These are phyloP conservation scores for Theobroma cacao DNA, from an alignment of 345 rosid genomes.

Conservation along the genomic window DNA sequence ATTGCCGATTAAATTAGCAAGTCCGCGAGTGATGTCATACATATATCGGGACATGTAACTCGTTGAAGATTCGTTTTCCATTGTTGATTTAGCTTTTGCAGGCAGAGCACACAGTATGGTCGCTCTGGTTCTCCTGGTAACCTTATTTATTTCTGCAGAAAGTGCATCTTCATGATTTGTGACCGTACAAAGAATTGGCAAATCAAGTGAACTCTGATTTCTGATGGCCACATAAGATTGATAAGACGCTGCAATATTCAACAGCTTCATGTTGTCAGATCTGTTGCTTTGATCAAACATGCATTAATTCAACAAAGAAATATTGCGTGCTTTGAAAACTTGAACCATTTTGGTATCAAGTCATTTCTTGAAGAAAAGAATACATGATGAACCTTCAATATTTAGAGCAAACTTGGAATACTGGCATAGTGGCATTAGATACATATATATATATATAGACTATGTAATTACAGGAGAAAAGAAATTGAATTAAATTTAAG, in stretches of 20 bases:
- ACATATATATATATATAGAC: no score
- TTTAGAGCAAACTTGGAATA: no score
- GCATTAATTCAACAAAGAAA: no score
- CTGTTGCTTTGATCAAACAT: no score
- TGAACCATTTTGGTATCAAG: no score
- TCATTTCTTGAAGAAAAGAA: no score
- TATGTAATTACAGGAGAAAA: no score
- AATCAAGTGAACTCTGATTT: background rate
- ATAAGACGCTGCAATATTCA: background rate
- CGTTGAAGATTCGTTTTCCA: background rate
- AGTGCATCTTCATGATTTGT: background rate
- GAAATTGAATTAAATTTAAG: no score
- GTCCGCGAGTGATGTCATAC: background rate
- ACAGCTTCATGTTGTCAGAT: background rate
- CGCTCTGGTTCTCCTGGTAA: background rate
- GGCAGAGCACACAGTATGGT: background rate
- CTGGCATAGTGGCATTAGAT: no score
- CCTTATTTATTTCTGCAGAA: background rate
- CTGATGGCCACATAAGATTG: background rate
- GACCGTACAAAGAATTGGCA: background rate
- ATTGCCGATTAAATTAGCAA: background rate
- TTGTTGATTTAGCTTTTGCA: background rate
- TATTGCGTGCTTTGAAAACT: no score
- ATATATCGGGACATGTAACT: constrained; percentile 5
- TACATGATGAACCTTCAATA: no score